Conservation (phyloP, 371 early-diverging fungal genomes). For the Mucor saturninus region DNA sequence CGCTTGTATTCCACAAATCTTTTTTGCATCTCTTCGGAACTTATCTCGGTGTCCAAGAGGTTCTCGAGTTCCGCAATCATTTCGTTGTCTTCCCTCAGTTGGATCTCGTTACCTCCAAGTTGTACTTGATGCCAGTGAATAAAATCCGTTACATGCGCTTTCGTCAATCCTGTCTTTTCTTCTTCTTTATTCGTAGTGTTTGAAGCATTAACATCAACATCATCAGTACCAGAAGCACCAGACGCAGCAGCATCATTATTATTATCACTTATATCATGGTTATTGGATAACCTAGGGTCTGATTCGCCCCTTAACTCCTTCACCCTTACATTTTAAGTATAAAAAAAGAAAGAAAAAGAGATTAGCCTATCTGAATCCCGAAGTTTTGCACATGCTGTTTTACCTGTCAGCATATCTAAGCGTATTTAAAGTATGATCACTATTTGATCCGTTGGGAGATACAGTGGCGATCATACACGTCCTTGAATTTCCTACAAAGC, state of each 20-base stretch:
- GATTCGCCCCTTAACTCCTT: constrained; percentile 55
- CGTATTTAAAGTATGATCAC: constrained; percentile 98
- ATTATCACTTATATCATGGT: background rate
- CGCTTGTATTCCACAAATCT: constrained; percentile 44
- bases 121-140: constrained; percentile 77
- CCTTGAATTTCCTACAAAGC: constrained; percentile 95
- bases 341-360: background rate
- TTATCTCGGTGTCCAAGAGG: no score
- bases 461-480: constrained; percentile 99
- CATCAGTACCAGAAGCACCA: no score
- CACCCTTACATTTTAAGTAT: constrained; percentile 18
- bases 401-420: constrained; percentile 95
- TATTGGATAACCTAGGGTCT: constrained; percentile 30
- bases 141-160: constrained; percentile 43
- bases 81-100: constrained; percentile 56
- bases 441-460: constrained; percentile 88
- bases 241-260: no score
- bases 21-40: background rate
- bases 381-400: constrained; percentile 18
- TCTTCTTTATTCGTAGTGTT: background rate
- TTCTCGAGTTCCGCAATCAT: constrained; percentile 14
- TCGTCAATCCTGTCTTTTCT: background rate
- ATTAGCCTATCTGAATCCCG: constrained; percentile 11
- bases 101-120: constrained; percentile 75
- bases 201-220: no score